Conservation (phyloP, 176 grass and related monocot species). For the Triticum aestivum region DNA sequence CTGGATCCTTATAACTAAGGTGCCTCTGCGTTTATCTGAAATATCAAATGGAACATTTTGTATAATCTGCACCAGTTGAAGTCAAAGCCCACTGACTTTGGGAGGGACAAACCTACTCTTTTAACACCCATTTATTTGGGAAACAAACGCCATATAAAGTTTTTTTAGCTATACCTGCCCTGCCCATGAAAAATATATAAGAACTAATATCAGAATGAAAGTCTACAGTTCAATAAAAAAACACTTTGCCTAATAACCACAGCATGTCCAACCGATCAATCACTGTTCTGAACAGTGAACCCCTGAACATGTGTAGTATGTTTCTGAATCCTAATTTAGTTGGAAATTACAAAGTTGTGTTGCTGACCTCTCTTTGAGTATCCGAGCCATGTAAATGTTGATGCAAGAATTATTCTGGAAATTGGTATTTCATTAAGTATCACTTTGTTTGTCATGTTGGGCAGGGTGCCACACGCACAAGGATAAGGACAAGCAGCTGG, state of each 20-base stretch:
- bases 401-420: conserved; percentile 4
- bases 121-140: neutral
- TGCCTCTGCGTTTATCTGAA: neutral
- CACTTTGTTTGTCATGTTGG: conserved; percentile 18
- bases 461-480: neutral
- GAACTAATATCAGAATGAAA: neutral
- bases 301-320: neutral
- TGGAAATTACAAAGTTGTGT: neutral
- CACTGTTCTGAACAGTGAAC: neutral
- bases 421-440: neutral
- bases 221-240: neutral
- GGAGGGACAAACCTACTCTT: neutral
- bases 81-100: neutral
- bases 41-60: neutral
- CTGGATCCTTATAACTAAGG: neutral
- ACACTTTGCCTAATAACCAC: neutral
- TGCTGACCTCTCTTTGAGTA: neutral
- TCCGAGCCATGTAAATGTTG: neutral
- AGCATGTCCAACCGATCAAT: neutral
- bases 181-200: neutral
- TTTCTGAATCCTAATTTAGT: conserved; percentile 1
- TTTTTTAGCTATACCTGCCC: neutral
- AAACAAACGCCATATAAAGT: neutral
- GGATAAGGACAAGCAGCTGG: neutral
- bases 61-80: neutral